A percentile compares a stretch with the other conserved stretches of the same genome.
Evolutionary conservation across 140 eudicot genomes (phyloP).

Genomic region (Flaveria floridana): DNA sequence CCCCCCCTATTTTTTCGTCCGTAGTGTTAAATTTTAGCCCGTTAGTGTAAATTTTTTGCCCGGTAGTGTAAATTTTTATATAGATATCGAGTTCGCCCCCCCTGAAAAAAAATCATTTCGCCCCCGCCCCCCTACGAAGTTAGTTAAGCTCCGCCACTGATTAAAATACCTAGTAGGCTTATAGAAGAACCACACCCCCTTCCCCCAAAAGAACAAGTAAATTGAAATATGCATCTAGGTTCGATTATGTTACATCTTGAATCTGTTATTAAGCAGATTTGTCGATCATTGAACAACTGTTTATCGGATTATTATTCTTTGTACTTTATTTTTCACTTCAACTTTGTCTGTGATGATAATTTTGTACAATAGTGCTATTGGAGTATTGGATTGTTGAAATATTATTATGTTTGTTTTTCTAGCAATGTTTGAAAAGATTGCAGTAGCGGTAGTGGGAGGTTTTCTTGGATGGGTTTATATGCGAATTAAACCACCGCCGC

Average conservation of each 20-base stretch:
- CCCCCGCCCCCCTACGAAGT: too few species aligned
- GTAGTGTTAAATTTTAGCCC: too few species aligned
- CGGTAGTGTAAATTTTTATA: too few species aligned
- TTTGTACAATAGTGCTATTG: neutral
- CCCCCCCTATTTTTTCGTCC: too few species aligned
- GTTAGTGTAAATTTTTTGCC: too few species aligned
- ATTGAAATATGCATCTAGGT: neutral
- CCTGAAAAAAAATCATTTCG: too few species aligned
- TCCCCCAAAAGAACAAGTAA: too few species aligned
- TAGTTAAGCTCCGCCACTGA: too few species aligned
- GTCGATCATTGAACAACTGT: neutral
- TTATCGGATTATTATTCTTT: neutral
- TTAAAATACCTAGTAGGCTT: neutral
- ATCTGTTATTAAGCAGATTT: neutral
- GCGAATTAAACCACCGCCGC: slow-evolving; percentile 51
- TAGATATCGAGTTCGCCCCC: too few species aligned
- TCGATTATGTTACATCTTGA: neutral
- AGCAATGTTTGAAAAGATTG: slow-evolving; percentile 61
- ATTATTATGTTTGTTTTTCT: slow-evolving; percentile 8
- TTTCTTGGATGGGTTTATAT: slow-evolving; percentile 48
- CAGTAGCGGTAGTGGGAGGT: slow-evolving; percentile 41
- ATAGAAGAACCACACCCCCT: too few species aligned
- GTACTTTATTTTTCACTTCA: neutral
- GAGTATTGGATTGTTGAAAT: slow-evolving; percentile 18
- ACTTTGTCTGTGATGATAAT: neutral